Base-by-base conservation (phyloP, 2,329 filamentous ascomycete genomes). In the Seiridium unicorne region DNA sequence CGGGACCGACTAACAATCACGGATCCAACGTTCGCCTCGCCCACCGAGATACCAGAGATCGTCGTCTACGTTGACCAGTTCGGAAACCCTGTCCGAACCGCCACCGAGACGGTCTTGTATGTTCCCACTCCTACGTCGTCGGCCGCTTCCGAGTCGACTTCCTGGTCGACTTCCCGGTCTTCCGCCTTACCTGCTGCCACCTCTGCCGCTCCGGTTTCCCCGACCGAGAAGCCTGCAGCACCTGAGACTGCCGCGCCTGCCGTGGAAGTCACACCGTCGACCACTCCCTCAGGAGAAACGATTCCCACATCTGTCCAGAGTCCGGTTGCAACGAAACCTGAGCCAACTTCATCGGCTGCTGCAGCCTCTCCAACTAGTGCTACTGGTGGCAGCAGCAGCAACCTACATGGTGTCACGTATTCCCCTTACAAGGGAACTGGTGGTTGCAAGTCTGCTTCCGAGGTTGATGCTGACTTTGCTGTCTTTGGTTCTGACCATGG, bases 401-500 rank as follows among this genome's bases (percentile, higher is more conserved):
- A 51, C 26, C 73, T 71, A 26, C 74, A 77, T 38, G 80, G 80
- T 4, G 69, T 84, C 36, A 77, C 80, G 2, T 83, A 83, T 65
- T 78, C 80, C 1, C 80, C 80, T 0, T 83, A 82, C 71, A 78
- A 76, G 34, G 72, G 71, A 10, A 79, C 84, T 61, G 79, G 83
- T 36, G 75, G 75, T 59, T 96, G 92, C 82, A 95, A 94, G 73
- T 78, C 82, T 5, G 77, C 81, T 57, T 75, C 78, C 1, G 78
- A 91, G 66, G 81, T 96, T 56, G 78, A 84, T 61, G 70, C 76
- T 26, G 92, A 96, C 68, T 84, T 95, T 66, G 75, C 77, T 13
- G 75, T 74, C 56, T 78, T 86, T 35, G 77, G 77, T 11, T 71
- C 74, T 31, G 73, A 75, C 11, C 93, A 89, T 74, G 79, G 80